Conservation (phyloP, 164 flowering plant genomes). For the Macadamia integrifolia region DNA sequence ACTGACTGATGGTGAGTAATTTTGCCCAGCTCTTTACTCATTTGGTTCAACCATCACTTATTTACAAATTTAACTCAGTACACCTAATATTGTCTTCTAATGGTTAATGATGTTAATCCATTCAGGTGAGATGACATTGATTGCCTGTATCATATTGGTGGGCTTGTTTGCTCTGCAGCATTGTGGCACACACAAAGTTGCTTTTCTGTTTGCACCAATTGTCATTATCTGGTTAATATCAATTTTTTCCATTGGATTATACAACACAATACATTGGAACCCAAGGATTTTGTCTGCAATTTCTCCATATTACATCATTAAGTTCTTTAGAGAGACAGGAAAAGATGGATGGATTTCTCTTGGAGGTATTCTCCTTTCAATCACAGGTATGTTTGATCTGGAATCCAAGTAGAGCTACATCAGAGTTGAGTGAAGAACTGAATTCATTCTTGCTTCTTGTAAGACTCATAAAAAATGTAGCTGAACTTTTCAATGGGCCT, state of each 20-base stretch:
- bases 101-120: slow-evolving; percentile 2
- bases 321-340: slow-evolving; percentile 65
- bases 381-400: slow-evolving; percentile 54
- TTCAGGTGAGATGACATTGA: slow-evolving; percentile 48
- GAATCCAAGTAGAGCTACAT: background rate
- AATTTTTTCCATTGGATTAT: slow-evolving; percentile 62
- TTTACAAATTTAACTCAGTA: background rate
- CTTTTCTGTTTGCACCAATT: slow-evolving; percentile 78
- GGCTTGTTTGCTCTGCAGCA: slow-evolving; percentile 91
- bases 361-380: slow-evolving; percentile 77
- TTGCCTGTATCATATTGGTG: slow-evolving; percentile 75
- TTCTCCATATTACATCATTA: slow-evolving; percentile 71
- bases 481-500: slow-evolving; percentile 6
- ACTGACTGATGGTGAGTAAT: slow-evolving; percentile 44
- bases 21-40: background rate
- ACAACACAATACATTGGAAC: slow-evolving; percentile 71
- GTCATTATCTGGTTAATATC: slow-evolving; percentile 73
- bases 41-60: background rate
- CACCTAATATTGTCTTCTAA: background rate
- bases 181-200: slow-evolving; percentile 78
- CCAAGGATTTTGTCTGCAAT: slow-evolving; percentile 60
- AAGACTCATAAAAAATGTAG: background rate
- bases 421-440: background rate
- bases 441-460: background rate
- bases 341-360: slow-evolving; percentile 89